Conservation (phyloP, 2,329 filamentous ascomycete genomes). For the Simplicillium aogashimaense region DNA sequence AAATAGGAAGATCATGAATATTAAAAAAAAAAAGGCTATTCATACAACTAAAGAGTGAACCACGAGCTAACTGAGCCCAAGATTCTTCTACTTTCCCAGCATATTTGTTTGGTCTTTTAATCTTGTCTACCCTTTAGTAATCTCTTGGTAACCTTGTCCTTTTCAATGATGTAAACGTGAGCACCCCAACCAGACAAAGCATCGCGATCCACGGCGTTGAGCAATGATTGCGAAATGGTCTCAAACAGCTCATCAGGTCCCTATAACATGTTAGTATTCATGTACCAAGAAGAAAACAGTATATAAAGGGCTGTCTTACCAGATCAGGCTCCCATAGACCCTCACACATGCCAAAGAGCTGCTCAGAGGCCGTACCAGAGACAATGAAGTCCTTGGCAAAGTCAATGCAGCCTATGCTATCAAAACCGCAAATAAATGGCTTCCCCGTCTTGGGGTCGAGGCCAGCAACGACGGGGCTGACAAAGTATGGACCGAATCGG, state of each 20-base stretch:
- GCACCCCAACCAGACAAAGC: slow-evolving; percentile 96
- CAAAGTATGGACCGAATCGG: slow-evolving; percentile 93
- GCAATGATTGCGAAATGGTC: slow-evolving; percentile 89
- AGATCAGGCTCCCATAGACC: slow-evolving; percentile 95
- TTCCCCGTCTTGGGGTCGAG: slow-evolving; percentile 89
- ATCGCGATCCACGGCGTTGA: slow-evolving; percentile 95
- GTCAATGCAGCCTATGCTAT: slow-evolving; percentile 98
- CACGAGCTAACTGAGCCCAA: not conserved
- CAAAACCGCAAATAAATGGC: slow-evolving; percentile 98
- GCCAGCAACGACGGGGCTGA: slow-evolving; percentile 87
- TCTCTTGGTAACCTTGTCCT: slow-evolving; percentile 99
- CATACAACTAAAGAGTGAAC: slow-evolving; percentile 3
- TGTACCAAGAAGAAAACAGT: not conserved
- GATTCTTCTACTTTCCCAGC: slow-evolving; percentile 3
- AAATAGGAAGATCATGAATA: not conserved
- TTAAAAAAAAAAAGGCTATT: slow-evolving; percentile 4
- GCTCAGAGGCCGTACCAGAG: slow-evolving; percentile 88
- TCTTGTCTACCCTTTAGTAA: slow-evolving; percentile 97
- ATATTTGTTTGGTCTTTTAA: slow-evolving; percentile 29
- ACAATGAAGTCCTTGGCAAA: slow-evolving; percentile 99
- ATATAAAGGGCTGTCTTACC: slow-evolving; percentile 50
- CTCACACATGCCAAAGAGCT: slow-evolving; percentile 98
- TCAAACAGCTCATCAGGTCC: slow-evolving; percentile 93
- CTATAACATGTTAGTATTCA: slow-evolving; percentile 19
- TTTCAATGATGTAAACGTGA: slow-evolving; percentile 98